Conservation (phyloP, 192 early-diverging fungal species). For the Globomyces pollinis-pini region DNA sequence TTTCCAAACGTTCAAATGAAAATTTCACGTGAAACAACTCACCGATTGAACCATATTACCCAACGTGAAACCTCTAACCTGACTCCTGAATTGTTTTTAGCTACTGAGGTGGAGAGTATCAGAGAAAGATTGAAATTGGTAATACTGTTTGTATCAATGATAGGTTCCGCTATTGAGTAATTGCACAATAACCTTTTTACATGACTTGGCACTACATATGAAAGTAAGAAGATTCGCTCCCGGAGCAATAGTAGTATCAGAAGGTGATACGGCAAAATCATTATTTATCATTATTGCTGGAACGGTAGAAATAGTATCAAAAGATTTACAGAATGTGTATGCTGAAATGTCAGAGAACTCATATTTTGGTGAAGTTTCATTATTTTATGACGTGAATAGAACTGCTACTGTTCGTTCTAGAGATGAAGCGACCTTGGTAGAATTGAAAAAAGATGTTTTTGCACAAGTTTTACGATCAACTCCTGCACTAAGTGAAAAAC, state of each 20-base stretch:
- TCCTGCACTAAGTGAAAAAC: constrained; percentile 2
- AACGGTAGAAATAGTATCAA: constrained; percentile 39
- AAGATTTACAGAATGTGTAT: constrained; percentile 35
- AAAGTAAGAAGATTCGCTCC: constrained; percentile 34
- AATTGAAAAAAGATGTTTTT: constrained; percentile 45
- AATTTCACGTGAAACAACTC: too few relatives aligned
- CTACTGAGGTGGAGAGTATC: too few relatives aligned
- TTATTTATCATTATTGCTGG: constrained; percentile 54
- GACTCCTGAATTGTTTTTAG: too few relatives aligned
- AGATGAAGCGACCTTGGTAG: constrained; percentile 35
- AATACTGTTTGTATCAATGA: too few relatives aligned
- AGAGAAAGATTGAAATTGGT: too few relatives aligned
- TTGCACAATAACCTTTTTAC: too few relatives aligned
- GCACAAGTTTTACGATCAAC: too few relatives aligned
- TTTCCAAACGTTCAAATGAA: too few relatives aligned
- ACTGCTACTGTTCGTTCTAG: constrained; percentile 41
- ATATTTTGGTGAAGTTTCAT: constrained; percentile 51
- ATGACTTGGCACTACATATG: too few relatives aligned
- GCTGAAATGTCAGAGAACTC: constrained; percentile 32
- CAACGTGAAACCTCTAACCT: too few relatives aligned
- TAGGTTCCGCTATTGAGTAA: too few relatives aligned
- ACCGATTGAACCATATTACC: too few relatives aligned
- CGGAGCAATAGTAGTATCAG: constrained; percentile 30
- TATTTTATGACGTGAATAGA: constrained; percentile 45
- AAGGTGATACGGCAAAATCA: constrained; percentile 33